A percentile compares a stretch with the other conserved stretches of the same genome.
Evolutionary conservation across 192 early-diverging fungal species (phyloP).

Genomic region (Globomyces pollinis-pini): DNA sequence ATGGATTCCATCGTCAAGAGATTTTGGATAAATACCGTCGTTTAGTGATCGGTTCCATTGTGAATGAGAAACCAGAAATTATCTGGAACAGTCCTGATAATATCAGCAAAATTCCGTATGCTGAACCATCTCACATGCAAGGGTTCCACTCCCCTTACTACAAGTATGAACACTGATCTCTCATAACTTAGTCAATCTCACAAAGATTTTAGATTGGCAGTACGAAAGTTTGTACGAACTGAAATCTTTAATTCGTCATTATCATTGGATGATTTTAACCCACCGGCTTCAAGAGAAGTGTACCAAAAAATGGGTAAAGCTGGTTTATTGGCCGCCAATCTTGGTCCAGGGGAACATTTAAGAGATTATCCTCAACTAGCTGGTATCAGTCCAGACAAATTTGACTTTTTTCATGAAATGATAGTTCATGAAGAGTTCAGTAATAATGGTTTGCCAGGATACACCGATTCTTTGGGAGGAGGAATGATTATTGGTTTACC

Average conservation of each 20-base stretch:
- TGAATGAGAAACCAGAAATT: constrained; percentile 5
- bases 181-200: constrained; percentile 17
- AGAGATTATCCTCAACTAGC: neutral
- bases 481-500: constrained; percentile 36
- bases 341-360: constrained; percentile 12
- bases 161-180: constrained; percentile 1
- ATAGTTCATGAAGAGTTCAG: constrained; percentile 11
- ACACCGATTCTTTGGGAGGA: constrained; percentile 17
- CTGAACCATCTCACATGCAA: constrained; percentile 9
- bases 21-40: constrained; percentile 19
- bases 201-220: constrained; percentile 5
- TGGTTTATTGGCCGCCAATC: neutral
- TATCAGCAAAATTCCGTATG: constrained; percentile 16
- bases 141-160: constrained; percentile 23
- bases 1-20: constrained; percentile 22
- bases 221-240: constrained; percentile 7
- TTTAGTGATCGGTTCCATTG: constrained; percentile 9
- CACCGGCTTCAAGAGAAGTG: neutral
- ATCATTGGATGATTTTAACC: neutral
- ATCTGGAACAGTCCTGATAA: neutral
- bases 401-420: constrained; percentile 21
- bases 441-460: neutral
- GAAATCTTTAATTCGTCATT: constrained; percentile 8
- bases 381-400: constrained; percentile 11
- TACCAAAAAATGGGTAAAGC: constrained; percentile 13